Conservation (phyloP, 75 land plant genomes). For the Sequoia sempervirens region DNA sequence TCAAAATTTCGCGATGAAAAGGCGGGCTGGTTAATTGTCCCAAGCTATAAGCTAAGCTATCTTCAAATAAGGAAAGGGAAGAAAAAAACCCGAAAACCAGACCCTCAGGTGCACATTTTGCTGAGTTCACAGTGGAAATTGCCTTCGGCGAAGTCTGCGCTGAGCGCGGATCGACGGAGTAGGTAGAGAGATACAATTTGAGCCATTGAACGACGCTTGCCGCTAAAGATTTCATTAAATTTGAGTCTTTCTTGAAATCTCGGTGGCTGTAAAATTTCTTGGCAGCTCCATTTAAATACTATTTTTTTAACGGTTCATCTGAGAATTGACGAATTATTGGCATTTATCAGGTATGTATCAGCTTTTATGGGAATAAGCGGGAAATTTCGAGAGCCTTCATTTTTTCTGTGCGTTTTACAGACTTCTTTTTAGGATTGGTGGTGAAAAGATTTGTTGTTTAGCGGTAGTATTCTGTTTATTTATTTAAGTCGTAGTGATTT, state of each 20-base stretch:
- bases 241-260: background rate
- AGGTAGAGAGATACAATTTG: background rate
- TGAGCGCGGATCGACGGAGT: background rate
- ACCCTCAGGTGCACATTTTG: slow-evolving; percentile 1
- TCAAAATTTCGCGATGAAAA: background rate
- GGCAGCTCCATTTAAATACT: background rate
- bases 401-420: background rate
- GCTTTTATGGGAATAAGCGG: slow-evolving; percentile 5
- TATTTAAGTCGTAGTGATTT: background rate
- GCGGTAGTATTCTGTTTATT: background rate
- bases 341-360: background rate
- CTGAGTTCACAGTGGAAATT: background rate
- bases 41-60: background rate
- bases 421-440: background rate
- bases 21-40: background rate
- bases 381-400: background rate
- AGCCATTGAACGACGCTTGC: background rate
- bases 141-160: background rate
- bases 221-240: background rate
- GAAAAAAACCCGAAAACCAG: slow-evolving; percentile 3
- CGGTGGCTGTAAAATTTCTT: no score
- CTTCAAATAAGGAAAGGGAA: background rate
- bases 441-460: background rate
- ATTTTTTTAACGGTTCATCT: background rate
- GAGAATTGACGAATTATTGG: background rate